phyloP scores from a whole-genome alignment of 2,329 filamentous ascomycete genomes.

The Alternaria postmessia region DNA sequence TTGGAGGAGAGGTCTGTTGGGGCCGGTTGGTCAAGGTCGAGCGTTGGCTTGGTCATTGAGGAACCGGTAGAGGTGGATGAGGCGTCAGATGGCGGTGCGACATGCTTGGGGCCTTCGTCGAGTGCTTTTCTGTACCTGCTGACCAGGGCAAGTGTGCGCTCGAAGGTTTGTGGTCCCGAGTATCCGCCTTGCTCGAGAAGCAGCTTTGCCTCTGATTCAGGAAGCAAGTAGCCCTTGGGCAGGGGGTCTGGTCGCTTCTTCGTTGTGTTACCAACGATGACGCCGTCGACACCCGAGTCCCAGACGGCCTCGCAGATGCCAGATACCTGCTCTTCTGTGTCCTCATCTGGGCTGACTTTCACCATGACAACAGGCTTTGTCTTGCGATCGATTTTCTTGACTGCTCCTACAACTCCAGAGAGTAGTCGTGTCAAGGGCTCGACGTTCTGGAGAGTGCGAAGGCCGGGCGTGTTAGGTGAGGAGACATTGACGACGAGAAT shows the following conservation, averaged over 20 bases:
- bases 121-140: conserved; percentile 72
- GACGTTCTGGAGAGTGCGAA: conserved; percentile 84
- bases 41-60: conserved; percentile 26
- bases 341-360: conserved; percentile 96
- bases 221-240: conserved; percentile 71
- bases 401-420: conserved; percentile 81
- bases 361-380: conserved; percentile 89
- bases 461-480: conserved; percentile 92
- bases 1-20: conserved; percentile 32
- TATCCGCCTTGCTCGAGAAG: conserved; percentile 85
- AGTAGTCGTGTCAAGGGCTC: conserved; percentile 84
- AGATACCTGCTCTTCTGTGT: conserved; percentile 80
- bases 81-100: conserved; percentile 15
- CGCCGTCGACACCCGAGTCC: conserved; percentile 83
- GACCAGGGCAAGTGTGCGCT: conserved; percentile 79
- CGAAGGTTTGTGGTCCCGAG: conserved; percentile 89
- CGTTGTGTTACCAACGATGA: conserved; percentile 98
- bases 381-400: conserved; percentile 71
- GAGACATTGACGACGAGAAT: conserved; percentile 98
- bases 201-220: conserved; percentile 70
- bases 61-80: conserved; percentile 12
- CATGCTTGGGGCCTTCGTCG: conserved; percentile 53
- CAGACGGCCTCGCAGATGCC: conserved; percentile 75
- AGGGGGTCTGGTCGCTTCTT: conserved; percentile 78
- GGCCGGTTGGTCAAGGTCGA: conserved; percentile 28